Conservation (phyloP, 225 moss, liverwort and hornwort genomes). For the Neckera pumila region DNA sequence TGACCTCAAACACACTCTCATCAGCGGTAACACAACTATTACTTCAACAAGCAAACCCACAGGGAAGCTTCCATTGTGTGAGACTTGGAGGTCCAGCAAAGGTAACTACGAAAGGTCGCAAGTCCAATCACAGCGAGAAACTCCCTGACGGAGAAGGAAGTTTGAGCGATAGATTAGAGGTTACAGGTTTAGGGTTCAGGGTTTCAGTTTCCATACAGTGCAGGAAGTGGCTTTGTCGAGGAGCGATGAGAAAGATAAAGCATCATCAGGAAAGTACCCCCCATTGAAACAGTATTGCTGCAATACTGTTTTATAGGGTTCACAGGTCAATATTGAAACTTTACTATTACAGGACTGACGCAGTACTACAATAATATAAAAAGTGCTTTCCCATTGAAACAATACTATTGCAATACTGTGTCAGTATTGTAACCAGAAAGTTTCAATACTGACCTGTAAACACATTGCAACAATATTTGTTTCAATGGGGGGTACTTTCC, state of each 20-base stretch:
- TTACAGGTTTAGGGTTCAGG: background rate
- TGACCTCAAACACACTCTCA: background rate
- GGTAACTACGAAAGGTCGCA: background rate
- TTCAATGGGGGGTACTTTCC: too few species aligned
- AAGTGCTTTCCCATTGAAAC: too few species aligned
- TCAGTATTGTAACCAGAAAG: too few species aligned
- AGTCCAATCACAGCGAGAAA: background rate
- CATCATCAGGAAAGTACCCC: too few species aligned
- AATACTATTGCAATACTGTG: too few species aligned
- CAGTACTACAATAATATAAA: too few species aligned
- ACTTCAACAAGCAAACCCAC: background rate
- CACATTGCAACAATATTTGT: too few species aligned
- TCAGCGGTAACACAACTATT: background rate
- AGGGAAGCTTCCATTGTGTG: background rate
- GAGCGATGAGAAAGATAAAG: background rate
- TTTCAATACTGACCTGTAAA: too few species aligned
- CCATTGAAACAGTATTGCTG: too few species aligned
- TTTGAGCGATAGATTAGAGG: background rate
- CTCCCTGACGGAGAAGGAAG: background rate
- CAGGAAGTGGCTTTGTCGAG: background rate
- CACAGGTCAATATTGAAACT: too few species aligned
- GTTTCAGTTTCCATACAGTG: background rate
- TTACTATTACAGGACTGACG: too few species aligned
- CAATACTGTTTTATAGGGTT: too few species aligned
- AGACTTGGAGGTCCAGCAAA: background rate